These are phyloP conservation scores for Trametes gibbosa DNA, from an alignment of 768 basidiomycete species.

Conservation along the genomic window DNA sequence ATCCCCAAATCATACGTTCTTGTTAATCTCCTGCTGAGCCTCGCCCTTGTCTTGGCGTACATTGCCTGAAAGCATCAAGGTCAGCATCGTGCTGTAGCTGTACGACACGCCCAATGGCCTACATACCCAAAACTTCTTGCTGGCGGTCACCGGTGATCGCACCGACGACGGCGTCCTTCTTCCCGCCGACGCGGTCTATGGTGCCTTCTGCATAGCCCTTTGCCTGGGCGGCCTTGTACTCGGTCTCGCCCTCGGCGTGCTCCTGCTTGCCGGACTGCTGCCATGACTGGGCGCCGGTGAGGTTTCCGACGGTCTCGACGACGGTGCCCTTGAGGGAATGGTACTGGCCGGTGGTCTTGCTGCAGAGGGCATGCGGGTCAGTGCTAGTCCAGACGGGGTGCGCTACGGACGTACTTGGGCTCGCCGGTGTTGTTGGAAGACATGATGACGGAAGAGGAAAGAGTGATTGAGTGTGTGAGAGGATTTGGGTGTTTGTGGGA, in stretches of 20 bases:
- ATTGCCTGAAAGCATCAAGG: slow-evolving; percentile 6
- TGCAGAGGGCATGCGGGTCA: slow-evolving; percentile 8
- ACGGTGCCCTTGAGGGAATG: slow-evolving; percentile 40
- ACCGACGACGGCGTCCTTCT: slow-evolving; percentile 54
- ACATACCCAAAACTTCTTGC: slow-evolving; percentile 48
- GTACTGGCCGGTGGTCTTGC: slow-evolving; percentile 38
- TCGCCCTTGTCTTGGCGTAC: slow-evolving; percentile 22
- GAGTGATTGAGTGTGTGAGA: not conserved
- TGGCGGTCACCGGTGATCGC: slow-evolving; percentile 53
- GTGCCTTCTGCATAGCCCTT: slow-evolving; percentile 52
- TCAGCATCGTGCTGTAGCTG: not conserved
- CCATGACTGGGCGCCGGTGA: slow-evolving; percentile 44
- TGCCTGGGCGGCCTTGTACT: slow-evolving; percentile 45
- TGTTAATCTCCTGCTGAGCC: slow-evolving; percentile 22
- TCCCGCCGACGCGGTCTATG: slow-evolving; percentile 45
- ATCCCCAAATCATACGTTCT: not conserved
- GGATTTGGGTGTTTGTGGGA: not conserved
- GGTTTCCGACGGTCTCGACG: slow-evolving; percentile 42
- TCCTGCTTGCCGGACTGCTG: slow-evolving; percentile 46
- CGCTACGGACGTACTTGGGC: slow-evolving; percentile 4
- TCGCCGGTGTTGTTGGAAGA: slow-evolving; percentile 13
- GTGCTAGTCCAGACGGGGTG: not conserved
- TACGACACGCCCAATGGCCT: not conserved
- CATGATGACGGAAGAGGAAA: not conserved
- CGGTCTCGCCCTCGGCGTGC: slow-evolving; percentile 46